A percentile compares a stretch with the other conserved stretches of the same genome.
Conservation (phyloP, 371 early-diverging fungal species). For the Gilbertella persicaria region DNA sequence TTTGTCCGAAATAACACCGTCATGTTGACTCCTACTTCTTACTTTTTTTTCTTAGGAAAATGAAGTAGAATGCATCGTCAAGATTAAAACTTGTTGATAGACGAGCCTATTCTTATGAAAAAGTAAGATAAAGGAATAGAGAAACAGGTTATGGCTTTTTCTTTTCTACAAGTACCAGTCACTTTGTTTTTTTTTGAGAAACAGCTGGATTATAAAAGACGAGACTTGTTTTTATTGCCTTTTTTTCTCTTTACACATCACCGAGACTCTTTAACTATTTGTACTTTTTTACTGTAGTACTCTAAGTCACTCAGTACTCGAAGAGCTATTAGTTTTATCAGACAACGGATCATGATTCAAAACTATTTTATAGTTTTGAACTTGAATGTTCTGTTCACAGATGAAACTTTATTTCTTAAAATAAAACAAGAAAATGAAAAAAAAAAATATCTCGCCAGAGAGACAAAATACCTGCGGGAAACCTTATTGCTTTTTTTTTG, state of each 20-base stretch:
- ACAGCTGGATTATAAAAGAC: background rate
- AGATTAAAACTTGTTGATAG: too few species aligned
- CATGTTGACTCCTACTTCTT: too few species aligned
- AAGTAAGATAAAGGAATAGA: too few species aligned
- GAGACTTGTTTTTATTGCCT: background rate
- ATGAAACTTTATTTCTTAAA: constrained; percentile 11
- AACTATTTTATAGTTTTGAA: background rate
- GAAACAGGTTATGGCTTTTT: too few species aligned
- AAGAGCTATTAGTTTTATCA: constrained; percentile 13
- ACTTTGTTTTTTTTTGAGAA: background rate
- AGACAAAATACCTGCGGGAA: too few species aligned
- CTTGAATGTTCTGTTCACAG: constrained; percentile 17
- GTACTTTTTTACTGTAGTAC: constrained; percentile 15
- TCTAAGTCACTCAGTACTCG: constrained; percentile 25
- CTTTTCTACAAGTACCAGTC: background rate
- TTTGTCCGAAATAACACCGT: too few species aligned
- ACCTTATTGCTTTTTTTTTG: too few species aligned
- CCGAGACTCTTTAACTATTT: constrained; percentile 26
- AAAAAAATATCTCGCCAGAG: too few species aligned
- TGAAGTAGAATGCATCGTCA: too few species aligned
- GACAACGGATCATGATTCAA: constrained; percentile 18
- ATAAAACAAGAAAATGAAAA: background rate
- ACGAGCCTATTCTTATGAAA: too few species aligned
- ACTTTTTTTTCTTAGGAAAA: too few species aligned
- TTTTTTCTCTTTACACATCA: constrained; percentile 14